phyloP scores from a whole-genome alignment of 805 yeast genomes.

The Peterozyma toletana region DNA sequence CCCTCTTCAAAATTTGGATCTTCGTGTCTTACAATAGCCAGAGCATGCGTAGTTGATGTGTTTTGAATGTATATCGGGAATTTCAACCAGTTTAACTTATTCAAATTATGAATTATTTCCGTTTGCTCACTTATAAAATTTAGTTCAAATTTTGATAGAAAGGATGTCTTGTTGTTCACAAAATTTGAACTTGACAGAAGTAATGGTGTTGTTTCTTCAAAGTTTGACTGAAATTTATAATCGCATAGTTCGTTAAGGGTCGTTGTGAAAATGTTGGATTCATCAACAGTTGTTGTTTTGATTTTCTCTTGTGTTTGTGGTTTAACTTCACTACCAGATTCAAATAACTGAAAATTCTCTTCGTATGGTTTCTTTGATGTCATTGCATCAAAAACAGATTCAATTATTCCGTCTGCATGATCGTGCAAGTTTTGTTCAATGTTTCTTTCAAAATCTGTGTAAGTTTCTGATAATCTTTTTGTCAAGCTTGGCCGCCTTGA shows the following conservation, averaged over 20 bases:
- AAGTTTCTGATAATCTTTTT: conserved; percentile 18
- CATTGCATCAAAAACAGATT: conserved; percentile 55
- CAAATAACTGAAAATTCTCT: conserved; percentile 5
- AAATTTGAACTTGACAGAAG: neutral
- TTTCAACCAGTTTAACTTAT: conserved; percentile 59
- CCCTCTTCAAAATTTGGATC: conserved; percentile 63
- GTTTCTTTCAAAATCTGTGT: conserved; percentile 18
- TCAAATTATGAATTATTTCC: conserved; percentile 48
- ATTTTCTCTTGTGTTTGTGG: conserved; percentile 1
- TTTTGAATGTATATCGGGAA: conserved; percentile 62
- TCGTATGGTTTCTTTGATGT: conserved; percentile 21
- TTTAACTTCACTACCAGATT: neutral
- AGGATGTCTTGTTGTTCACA: neutral
- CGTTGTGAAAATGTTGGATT: conserved; percentile 4
- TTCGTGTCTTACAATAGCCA: conserved; percentile 62
- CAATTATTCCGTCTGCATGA: conserved; percentile 58
- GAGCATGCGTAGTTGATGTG: conserved; percentile 72
- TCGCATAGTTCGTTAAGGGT: conserved; percentile 11
- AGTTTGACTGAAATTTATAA: neutral
- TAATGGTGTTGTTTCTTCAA: conserved; percentile 6
- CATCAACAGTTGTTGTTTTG: conserved; percentile 1
- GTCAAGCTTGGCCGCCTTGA: conserved; percentile 15
- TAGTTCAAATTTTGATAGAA: conserved; percentile 22
- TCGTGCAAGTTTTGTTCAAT: conserved; percentile 43
- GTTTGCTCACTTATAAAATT: conserved; percentile 36